phyloP scores from a whole-genome alignment of 2,329 filamentous ascomycete species.

The Blastomyces silverae region DNA sequence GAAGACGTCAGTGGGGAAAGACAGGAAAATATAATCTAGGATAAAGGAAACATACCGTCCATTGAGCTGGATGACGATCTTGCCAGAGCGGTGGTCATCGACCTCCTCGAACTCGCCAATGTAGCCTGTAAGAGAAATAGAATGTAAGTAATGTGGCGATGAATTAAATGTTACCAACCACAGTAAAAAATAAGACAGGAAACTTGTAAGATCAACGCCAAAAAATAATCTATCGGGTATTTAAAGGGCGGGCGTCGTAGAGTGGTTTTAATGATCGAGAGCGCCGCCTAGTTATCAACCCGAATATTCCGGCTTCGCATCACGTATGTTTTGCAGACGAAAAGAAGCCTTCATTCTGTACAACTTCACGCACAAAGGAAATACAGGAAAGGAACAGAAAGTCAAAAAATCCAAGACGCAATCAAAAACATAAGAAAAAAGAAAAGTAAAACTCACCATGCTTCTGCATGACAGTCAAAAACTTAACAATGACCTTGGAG shows the following conservation, averaged over 20 bases:
- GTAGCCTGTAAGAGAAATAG: constrained; percentile 60
- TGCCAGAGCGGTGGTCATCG: constrained; percentile 98
- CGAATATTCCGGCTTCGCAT: constrained; percentile 50
- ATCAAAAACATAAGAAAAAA: constrained; percentile 1
- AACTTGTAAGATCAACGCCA: constrained; percentile 95
- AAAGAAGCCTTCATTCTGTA: neutral
- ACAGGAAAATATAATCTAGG: neutral
- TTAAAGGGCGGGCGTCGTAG: constrained; percentile 99
- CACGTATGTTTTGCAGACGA: no score
- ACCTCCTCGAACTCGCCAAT: constrained; percentile 99
- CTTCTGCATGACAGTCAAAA: constrained; percentile 98
- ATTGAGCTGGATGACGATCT: constrained; percentile 99
- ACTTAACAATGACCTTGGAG: constrained; percentile 99
- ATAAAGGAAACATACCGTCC: constrained; percentile 55
- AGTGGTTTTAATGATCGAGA: constrained; percentile 56
- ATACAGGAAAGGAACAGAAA: constrained; percentile 10
- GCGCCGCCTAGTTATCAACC: constrained; percentile 99
- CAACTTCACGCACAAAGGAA: constrained; percentile 11
- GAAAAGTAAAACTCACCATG: constrained; percentile 67
- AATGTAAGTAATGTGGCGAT: constrained; percentile 73
- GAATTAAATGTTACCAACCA: constrained; percentile 92
- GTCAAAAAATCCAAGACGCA: constrained; percentile 15
- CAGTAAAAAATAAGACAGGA: constrained; percentile 49
- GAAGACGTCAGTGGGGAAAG: constrained; percentile 8
- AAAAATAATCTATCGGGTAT: constrained; percentile 81